phyloP scores from a whole-genome alignment of 225 moss, liverwort and hornwort species.

The Ulota crispa region DNA sequence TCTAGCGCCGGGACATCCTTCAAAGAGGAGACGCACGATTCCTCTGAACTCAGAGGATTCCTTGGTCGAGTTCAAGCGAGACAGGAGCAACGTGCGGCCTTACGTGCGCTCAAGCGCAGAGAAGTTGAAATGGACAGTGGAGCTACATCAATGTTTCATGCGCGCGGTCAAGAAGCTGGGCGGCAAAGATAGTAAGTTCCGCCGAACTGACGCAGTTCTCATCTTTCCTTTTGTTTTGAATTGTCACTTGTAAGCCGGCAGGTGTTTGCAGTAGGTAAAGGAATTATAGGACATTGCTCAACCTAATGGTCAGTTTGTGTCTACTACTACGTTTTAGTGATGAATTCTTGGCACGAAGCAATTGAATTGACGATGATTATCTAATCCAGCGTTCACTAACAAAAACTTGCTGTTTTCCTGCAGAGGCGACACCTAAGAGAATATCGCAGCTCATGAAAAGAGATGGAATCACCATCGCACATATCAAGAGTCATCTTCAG shows the following conservation, averaged over 20 bases:
- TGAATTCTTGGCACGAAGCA: background rate
- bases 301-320: background rate
- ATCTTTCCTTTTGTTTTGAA: background rate
- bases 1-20: background rate
- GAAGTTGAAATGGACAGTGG: slow-evolving; percentile 44
- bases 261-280: background rate
- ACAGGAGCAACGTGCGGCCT: slow-evolving; percentile 35
- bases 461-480: slow-evolving; percentile 64
- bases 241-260: background rate
- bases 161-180: slow-evolving; percentile 54
- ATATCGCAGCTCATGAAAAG: slow-evolving; percentile 58
- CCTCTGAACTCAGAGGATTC: slow-evolving; percentile 30
- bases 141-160: slow-evolving; percentile 44
- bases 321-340: background rate
- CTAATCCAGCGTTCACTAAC: background rate
- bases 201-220: background rate
- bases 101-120: slow-evolving; percentile 41
- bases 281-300: background rate
- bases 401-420: background rate
- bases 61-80: slow-evolving; percentile 29
- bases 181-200: slow-evolving; percentile 62
- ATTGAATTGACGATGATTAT: background rate
- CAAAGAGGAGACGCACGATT: slow-evolving; percentile 29
- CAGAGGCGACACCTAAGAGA: slow-evolving; percentile 67
- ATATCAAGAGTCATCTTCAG: slow-evolving; percentile 71